These are phyloP conservation scores for Botrytis squamosa DNA, from an alignment of 2,329 filamentous ascomycete species.

Conservation along the genomic window DNA sequence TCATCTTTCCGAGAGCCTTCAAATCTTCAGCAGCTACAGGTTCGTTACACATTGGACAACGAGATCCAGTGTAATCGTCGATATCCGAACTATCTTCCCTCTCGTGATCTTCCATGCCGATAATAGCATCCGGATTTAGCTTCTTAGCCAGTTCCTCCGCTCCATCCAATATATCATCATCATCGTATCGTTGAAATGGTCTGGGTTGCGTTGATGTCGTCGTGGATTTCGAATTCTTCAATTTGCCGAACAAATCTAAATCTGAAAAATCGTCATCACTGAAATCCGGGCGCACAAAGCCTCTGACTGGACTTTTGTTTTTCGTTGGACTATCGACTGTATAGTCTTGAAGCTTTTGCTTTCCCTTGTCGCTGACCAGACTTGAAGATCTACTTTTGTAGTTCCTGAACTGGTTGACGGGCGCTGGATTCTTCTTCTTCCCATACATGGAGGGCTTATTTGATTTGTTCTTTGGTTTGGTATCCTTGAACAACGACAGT, in stretches of 20 bases:
- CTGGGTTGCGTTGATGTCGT: background rate
- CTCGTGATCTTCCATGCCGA: background rate
- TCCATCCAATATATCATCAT: slow-evolving; percentile 14
- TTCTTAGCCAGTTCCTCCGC: slow-evolving; percentile 10
- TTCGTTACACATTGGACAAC: slow-evolving; percentile 67
- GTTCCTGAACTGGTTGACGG: background rate
- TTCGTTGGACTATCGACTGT: background rate
- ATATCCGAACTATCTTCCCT: slow-evolving; percentile 1
- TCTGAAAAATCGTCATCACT: slow-evolving; percentile 10
- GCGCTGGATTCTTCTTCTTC: slow-evolving; percentile 17
- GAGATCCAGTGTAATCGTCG: slow-evolving; percentile 25
- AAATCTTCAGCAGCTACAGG: slow-evolving; percentile 56
- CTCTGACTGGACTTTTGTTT: slow-evolving; percentile 5
- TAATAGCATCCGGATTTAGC: background rate
- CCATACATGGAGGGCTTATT: background rate
- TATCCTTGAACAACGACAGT: background rate
- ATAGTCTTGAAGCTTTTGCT: background rate
- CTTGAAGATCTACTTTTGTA: slow-evolving; percentile 17
- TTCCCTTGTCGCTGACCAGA: slow-evolving; percentile 10
- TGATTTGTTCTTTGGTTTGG: background rate
- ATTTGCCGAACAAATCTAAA: background rate
- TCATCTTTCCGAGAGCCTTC: slow-evolving; percentile 53
- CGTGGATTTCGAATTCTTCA: background rate
- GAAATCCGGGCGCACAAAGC: slow-evolving; percentile 1
- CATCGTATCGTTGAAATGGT: slow-evolving; percentile 13